phyloP scores from a whole-genome alignment of 805 yeast species.

The Komagataella mondaviorum region DNA sequence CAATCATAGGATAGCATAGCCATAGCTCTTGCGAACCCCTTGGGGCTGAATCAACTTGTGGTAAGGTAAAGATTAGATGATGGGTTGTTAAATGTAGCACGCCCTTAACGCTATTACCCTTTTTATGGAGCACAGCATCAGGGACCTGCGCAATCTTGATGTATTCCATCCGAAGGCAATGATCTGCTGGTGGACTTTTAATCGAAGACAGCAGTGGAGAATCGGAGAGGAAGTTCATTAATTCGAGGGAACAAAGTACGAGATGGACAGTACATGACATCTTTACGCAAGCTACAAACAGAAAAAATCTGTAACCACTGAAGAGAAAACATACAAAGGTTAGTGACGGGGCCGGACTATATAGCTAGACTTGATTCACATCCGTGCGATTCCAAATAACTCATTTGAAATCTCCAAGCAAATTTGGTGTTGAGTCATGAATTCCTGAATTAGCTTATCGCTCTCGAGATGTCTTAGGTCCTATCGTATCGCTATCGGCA shows the following conservation, averaged over 20 bases:
- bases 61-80: slow-evolving; percentile 50
- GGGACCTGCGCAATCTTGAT: slow-evolving; percentile 38
- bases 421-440: not conserved
- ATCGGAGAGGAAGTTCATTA: not conserved
- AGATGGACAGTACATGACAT: slow-evolving; percentile 2
- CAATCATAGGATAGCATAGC: slow-evolving; percentile 83
- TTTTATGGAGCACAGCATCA: slow-evolving; percentile 39
- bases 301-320: not conserved
- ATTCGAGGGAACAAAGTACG: slow-evolving; percentile 3
- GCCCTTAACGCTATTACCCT: slow-evolving; percentile 44
- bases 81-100: slow-evolving; percentile 61
- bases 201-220: not conserved
- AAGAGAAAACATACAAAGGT: not conserved
- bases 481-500: slow-evolving; percentile 1
- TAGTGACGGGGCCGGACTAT: not conserved
- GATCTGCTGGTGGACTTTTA: not conserved
- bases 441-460: not conserved
- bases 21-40: slow-evolving; percentile 52
- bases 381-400: not conserved
- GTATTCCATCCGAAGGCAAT: slow-evolving; percentile 29
- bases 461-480: not conserved
- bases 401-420: too few species aligned
- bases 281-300: not conserved
- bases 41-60: slow-evolving; percentile 10
- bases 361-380: not conserved